phyloP scores from a whole-genome alignment of 1,139 yeast species.

The Neolecta irregularis region DNA sequence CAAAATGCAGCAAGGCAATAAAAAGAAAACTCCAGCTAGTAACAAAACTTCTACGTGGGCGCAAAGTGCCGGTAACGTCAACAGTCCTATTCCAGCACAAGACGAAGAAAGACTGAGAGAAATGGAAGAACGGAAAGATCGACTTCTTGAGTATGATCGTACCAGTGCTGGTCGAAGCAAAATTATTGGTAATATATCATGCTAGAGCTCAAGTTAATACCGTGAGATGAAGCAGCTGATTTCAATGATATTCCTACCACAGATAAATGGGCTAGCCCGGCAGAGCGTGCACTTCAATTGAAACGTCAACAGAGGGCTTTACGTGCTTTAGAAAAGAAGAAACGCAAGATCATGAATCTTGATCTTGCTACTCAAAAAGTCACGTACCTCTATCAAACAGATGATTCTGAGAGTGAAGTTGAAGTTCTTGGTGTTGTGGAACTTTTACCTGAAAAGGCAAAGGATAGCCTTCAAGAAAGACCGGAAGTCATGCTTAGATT shows the following conservation, averaged over 20 bases:
- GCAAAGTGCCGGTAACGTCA: background rate
- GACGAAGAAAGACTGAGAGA: conserved; percentile 25
- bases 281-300: conserved; percentile 68
- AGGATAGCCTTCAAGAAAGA: no score
- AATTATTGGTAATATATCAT: conserved; percentile 34
- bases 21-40: conserved; percentile 3
- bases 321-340: conserved; percentile 9
- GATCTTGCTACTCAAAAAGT: conserved; percentile 9
- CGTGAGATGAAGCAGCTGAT: conserved; percentile 70
- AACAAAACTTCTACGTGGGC: conserved; percentile 7
- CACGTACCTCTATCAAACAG: no score
- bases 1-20: conserved; percentile 10
- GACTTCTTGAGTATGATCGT: conserved; percentile 59
- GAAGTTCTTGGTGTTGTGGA: no score
- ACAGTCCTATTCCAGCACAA: conserved; percentile 16
- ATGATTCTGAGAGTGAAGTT: no score
- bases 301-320: conserved; percentile 68
- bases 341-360: conserved; percentile 11
- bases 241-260: conserved; percentile 44
- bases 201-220: background rate
- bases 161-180: conserved; percentile 80
- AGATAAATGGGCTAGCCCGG: conserved; percentile 67
- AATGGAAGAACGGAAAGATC: conserved; percentile 12
- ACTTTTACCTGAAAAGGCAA: no score
- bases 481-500: no score